Conservation (phyloP, 2,329 filamentous ascomycete species). For the Alternaria panax region DNA sequence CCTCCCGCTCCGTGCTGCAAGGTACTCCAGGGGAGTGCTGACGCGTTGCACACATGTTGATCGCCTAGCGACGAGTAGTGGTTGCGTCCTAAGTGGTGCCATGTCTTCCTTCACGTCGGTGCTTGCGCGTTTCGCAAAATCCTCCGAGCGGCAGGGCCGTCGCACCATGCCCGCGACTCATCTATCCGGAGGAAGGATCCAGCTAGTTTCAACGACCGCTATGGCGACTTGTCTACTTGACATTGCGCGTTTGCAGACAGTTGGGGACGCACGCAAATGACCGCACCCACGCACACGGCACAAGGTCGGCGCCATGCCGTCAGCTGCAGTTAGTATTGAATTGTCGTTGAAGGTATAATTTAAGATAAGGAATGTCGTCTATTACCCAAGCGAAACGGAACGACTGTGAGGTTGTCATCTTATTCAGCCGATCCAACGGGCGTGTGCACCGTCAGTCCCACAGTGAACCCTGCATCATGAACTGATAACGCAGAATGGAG, state of each 20-base stretch:
- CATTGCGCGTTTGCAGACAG: background rate
- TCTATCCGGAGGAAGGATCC: slow-evolving; percentile 8
- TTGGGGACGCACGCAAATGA: background rate
- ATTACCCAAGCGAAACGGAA: slow-evolving; percentile 3
- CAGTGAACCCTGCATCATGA: slow-evolving; percentile 2
- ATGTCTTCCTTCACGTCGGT: background rate
- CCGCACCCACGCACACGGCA: background rate
- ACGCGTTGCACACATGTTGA: slow-evolving; percentile 16
- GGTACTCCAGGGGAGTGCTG: slow-evolving; percentile 7
- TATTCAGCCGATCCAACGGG: slow-evolving; percentile 7
- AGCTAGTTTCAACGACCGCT: background rate
- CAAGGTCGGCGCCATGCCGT: background rate
- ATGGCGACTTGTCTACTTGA: background rate
- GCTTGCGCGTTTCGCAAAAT: slow-evolving; percentile 22
- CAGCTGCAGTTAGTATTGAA: background rate
- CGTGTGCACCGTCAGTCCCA: background rate
- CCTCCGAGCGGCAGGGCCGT: slow-evolving; percentile 15
- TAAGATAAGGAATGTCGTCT: slow-evolving; percentile 7
- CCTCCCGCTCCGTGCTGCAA: slow-evolving; percentile 10
- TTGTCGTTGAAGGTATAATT: slow-evolving; percentile 2
- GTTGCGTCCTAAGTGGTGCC: slow-evolving; percentile 4
- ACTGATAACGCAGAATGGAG: slow-evolving; percentile 1
- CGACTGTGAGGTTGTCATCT: background rate
- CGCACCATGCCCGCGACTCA: slow-evolving; percentile 21
- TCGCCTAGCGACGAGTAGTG: slow-evolving; percentile 8